Base-by-base conservation (phyloP, 306 rosid species). In the Castanopsis chinensis region DNA sequence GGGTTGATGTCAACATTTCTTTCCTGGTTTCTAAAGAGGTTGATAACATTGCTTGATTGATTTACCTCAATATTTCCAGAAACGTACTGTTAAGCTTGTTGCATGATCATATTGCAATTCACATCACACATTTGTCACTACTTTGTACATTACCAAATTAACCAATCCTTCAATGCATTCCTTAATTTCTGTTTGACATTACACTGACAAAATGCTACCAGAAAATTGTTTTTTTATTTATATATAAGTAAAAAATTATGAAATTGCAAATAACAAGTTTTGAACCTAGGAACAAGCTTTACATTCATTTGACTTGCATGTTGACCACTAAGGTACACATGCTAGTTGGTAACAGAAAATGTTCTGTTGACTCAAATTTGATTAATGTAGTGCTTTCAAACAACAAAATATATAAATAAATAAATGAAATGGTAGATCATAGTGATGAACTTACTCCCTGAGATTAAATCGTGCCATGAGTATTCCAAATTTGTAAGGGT, bases 401-500 rank as follows among this genome's bases (percentile, higher is more conserved):
- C 11, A 32, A 71, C 7, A 43, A 71, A 45, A 5, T 14, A 21
- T 41, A 41, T 41, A 53, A 11, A 2, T 23, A 25, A 3, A 45
- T 27, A 54, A 73, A 30, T 25, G 30, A 28, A 65, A 41, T 21
- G 30, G 12, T 5, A 65, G 43, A 67, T 21, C 41, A 23, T 23
- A 64, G 37, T 12, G 7, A 15, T 9, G 59, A 60, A 78, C 93
- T 78, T 83, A 95, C 99, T 76, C 91, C 91, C 88, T 35, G 99
- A 95, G 79, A 95, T 58, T 3, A 95, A 86, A 87, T 92, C 97
- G 79, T 95, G 97, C 99, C 99, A 95, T 4, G 99, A 86, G 85
- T 95, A 95, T 7, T 30, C 33, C 89, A 89, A 73, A 75, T 80
- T n/a, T 28, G 6, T 79, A 89, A 95, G 89, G 5, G 67, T 5